Evolutionary conservation across 495 filamentous ascomycete genomes (phyloP).

Genomic region (Aspergillus cristatus): DNA sequence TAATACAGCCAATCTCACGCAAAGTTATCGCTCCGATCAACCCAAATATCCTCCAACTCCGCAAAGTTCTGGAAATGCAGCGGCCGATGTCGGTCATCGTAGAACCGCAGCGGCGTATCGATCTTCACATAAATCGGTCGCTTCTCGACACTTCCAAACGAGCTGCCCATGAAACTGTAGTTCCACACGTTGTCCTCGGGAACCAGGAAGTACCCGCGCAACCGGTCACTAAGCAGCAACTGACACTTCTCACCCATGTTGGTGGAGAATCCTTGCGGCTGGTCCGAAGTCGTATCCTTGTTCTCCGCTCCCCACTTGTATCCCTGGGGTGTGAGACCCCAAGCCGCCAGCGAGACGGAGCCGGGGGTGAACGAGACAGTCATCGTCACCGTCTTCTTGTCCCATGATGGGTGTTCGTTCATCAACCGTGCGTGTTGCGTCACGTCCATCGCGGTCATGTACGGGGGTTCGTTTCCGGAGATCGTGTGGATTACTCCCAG

Average conservation of each 20-base stretch:
- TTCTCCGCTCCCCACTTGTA: conserved; percentile 98
- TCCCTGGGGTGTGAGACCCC: conserved; percentile 80
- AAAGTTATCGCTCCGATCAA: conserved; percentile 80
- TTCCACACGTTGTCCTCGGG: conserved; percentile 93
- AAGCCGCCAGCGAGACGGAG: conserved; percentile 88
- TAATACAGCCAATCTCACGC: conserved; percentile 46
- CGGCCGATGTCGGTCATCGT: conserved; percentile 85
- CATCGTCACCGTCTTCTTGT: conserved; percentile 93
- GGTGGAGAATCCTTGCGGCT: conserved; percentile 87
- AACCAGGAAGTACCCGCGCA: conserved; percentile 90
- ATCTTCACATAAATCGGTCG: conserved; percentile 83
- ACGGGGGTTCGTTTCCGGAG: conserved; percentile 86
- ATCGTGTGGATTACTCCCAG: conserved; percentile 94
- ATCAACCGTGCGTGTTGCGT: conserved; percentile 88
- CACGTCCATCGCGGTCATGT: conserved; percentile 92
- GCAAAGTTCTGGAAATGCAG: conserved; percentile 93
- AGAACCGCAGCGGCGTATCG: conserved; percentile 83
- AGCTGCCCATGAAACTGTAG: conserved; percentile 93
- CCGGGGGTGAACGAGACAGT: conserved; percentile 98
- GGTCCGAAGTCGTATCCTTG: conserved; percentile 81
- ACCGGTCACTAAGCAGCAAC: conserved; percentile 81
- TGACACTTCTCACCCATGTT: conserved; percentile 94
- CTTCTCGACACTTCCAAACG: conserved; percentile 82
- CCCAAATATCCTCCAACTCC: conserved; percentile 83
- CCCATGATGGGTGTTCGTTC: conserved; percentile 73